Percentiles rank a stretch among this genome's conserved stretches.
Conservation (phyloP, 768 basidiomycete genomes). For the Kockovaella imperatae region DNA sequence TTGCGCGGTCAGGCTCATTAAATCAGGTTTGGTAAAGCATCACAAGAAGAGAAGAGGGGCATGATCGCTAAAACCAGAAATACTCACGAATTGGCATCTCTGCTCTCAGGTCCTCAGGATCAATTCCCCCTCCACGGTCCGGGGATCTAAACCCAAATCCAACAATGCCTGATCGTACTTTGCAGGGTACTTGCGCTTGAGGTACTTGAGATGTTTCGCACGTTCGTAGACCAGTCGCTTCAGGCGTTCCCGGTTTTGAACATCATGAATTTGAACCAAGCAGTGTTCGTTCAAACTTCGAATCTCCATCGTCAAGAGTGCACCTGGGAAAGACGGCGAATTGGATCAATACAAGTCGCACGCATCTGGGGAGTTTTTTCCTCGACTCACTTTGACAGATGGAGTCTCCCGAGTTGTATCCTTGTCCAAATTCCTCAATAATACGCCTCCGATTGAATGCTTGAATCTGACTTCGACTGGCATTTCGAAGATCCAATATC, state of each 20-base stretch:
- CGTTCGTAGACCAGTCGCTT: constrained; percentile 72
- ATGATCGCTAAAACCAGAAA: not conserved
- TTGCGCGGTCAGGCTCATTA: constrained; percentile 39
- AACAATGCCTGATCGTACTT: constrained; percentile 57
- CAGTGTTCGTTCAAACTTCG: constrained; percentile 74
- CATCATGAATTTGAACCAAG: constrained; percentile 57
- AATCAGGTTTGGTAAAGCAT: constrained; percentile 41
- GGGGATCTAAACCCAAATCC: constrained; percentile 66
- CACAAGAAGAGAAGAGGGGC: constrained; percentile 8
- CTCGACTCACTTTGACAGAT: constrained; percentile 75
- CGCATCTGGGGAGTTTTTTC: not conserved
- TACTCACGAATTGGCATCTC: constrained; percentile 1
- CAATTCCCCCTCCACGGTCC: constrained; percentile 82
- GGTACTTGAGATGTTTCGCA: constrained; percentile 71
- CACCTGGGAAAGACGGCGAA: too few relatives aligned
- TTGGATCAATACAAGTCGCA: not conserved
- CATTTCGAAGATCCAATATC: constrained; percentile 75
- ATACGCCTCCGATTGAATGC: constrained; percentile 78
- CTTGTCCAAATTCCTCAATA: constrained; percentile 66
- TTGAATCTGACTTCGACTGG: constrained; percentile 75
- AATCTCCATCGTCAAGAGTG: constrained; percentile 76
- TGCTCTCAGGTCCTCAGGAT: constrained; percentile 44
- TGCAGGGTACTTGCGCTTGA: constrained; percentile 41
- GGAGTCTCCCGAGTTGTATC: constrained; percentile 63
- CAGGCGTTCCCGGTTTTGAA: constrained; percentile 64